A percentile compares a stretch with the other conserved stretches of the same genome.
These are phyloP conservation scores for Talinum fruticosum DNA, from an alignment of 148 eudicot species.

Conservation along the genomic window DNA sequence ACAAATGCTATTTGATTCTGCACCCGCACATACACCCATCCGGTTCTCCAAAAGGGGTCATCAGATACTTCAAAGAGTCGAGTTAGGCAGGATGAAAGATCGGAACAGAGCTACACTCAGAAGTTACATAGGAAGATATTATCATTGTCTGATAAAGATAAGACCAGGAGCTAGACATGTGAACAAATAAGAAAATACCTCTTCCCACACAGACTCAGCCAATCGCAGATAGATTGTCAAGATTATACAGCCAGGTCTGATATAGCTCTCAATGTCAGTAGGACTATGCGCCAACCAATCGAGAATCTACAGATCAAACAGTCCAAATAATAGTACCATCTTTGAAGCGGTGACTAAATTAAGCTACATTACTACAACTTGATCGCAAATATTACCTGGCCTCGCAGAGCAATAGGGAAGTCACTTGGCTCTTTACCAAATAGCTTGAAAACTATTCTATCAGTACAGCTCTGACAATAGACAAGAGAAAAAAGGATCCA, in stretches of 20 bases:
- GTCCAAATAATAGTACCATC: neutral
- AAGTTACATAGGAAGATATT: conserved; percentile 14
- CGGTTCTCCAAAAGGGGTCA: conserved; percentile 74
- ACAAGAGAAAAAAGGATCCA: neutral
- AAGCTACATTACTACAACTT: neutral
- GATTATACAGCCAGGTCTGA: conserved; percentile 83
- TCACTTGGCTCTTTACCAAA: conserved; percentile 92
- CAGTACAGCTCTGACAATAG: conserved; percentile 67
- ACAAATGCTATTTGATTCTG: conserved; percentile 57
- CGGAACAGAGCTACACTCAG: conserved; percentile 47
- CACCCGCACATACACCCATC: conserved; percentile 79
- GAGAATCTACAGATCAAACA: conserved; percentile 51
- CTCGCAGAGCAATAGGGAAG: conserved; percentile 58
- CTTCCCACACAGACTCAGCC: conserved; percentile 65
- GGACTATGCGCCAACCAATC: conserved; percentile 90
- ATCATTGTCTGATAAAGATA: neutral
- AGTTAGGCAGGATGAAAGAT: conserved; percentile 52
- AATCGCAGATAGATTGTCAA: conserved; percentile 67
- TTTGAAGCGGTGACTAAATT: neutral
- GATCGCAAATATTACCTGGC: conserved; percentile 46
- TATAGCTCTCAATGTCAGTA: conserved; percentile 82
- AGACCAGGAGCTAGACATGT: neutral
- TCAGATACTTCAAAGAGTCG: conserved; percentile 55
- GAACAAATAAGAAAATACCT: conserved; percentile 39
- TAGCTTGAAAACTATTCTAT: conserved; percentile 80